A percentile compares a stretch with the other conserved stretches of the same genome.
Conservation (phyloP, 2,329 filamentous ascomycete species). For the Arthroderma uncinatum region DNA sequence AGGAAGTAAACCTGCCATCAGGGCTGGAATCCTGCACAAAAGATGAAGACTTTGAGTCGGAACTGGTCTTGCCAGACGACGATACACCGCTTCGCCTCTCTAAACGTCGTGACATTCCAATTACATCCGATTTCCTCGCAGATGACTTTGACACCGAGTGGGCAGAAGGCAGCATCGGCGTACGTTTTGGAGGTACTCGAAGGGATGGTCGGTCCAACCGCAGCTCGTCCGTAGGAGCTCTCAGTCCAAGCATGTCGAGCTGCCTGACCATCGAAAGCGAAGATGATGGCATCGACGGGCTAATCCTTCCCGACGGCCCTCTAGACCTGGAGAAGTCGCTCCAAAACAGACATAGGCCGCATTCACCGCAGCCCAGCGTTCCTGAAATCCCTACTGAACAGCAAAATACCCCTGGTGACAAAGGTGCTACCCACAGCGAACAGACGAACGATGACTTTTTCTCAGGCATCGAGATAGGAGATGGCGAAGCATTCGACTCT, state of each 20-base stretch:
- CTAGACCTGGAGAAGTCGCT: conserved; percentile 73
- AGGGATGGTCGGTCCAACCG: conserved; percentile 68
- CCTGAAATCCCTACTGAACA: conserved; percentile 24
- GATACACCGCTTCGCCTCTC: conserved; percentile 54
- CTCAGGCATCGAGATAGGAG: conserved; percentile 73
- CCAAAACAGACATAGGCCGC: conserved; percentile 49
- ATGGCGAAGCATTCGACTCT: conserved; percentile 68
- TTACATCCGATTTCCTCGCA: conserved; percentile 48
- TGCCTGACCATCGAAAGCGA: conserved; percentile 87
- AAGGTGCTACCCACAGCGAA: conserved; percentile 14
- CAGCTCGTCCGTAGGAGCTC: conserved; percentile 75
- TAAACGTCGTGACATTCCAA: conserved; percentile 48
- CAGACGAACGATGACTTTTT: conserved; percentile 61
- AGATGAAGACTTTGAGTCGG: conserved; percentile 60
- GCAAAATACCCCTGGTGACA: conserved; percentile 7
- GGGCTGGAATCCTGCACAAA: conserved; percentile 32
- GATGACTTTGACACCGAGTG: conserved; percentile 77
- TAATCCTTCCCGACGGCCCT: conserved; percentile 71
- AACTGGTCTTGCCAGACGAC: conserved; percentile 59
- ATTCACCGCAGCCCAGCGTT: conserved; percentile 25
- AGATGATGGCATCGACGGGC: conserved; percentile 81
- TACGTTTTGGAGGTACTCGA: conserved; percentile 75
- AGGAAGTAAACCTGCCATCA: conserved; percentile 29
- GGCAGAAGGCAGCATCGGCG: conserved; percentile 86
- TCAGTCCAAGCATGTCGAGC: conserved; percentile 87